Evolutionary conservation across 179 eudicot species (phyloP).

Genomic region (Pouteria campechiana): DNA sequence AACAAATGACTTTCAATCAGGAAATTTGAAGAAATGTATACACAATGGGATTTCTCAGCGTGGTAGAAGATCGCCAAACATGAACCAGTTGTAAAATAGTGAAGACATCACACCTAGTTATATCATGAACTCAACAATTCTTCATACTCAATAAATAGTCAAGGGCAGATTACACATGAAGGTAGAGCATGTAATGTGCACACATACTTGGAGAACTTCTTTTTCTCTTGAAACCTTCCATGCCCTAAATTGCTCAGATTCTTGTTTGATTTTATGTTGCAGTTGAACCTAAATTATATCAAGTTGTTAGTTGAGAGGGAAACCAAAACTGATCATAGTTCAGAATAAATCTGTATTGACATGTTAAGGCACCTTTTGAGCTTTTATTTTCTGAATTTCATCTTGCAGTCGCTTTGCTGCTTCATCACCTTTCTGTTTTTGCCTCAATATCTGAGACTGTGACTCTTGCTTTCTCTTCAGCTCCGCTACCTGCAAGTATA

Average conservation of each 20-base stretch:
- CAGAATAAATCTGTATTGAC: not conserved
- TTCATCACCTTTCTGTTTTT: slow-evolving; percentile 93
- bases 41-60: too few species aligned
- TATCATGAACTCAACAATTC: too few species aligned
- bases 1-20: too few species aligned
- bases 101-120: too few species aligned
- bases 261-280: slow-evolving; percentile 95
- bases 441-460: slow-evolving; percentile 84
- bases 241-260: slow-evolving; percentile 87
- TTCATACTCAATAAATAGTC: not conserved
- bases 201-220: slow-evolving; percentile 90
- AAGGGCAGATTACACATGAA: not conserved
- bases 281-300: slow-evolving; percentile 60
- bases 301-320: not conserved
- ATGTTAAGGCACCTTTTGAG: slow-evolving; percentile 66
- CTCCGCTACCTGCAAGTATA: slow-evolving; percentile 54
- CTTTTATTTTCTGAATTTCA: slow-evolving; percentile 89
- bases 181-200: not conserved
- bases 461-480: slow-evolving; percentile 95
- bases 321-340: not conserved
- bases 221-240: slow-evolving; percentile 97
- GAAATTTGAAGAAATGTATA: too few species aligned
- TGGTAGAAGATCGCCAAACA: too few species aligned
- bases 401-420: slow-evolving; percentile 91
- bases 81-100: too few species aligned